Evolutionary conservation across 208 protist genomes (phyloP).

Genomic region (Acanthamoeba royreba): DNA sequence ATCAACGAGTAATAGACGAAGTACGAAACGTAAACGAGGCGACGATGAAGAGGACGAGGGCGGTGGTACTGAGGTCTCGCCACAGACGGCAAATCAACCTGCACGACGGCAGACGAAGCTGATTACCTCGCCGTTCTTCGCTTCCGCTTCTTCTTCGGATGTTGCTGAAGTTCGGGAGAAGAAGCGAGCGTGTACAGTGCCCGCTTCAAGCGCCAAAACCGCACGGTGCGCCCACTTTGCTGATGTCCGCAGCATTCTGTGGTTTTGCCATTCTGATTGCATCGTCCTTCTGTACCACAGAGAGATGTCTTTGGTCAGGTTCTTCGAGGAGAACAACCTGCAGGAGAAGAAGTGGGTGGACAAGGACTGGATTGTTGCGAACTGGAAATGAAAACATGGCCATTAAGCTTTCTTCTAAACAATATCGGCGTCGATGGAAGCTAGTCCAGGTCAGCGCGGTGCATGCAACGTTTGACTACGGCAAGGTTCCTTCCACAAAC

Average conservation of each 20-base stretch:
- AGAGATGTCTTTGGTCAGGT: background rate
- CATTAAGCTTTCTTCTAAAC: background rate
- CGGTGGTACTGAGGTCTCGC: background rate
- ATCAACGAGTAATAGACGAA: background rate
- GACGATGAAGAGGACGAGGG: background rate
- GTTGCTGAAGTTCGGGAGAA: background rate
- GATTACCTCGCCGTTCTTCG: background rate
- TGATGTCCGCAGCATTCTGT: no score
- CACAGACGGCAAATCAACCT: background rate
- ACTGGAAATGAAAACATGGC: background rate
- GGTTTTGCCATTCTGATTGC: background rate
- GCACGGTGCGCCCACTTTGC: no score
- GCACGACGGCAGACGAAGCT: background rate
- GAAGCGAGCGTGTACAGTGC: background rate
- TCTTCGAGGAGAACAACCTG: conserved; percentile 13
- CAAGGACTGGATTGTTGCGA: conserved; percentile 15
- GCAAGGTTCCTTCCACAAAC: background rate
- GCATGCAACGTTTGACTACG: background rate
- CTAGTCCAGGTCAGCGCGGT: background rate
- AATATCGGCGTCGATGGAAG: background rate
- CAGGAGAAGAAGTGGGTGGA: background rate
- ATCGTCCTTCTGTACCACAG: background rate
- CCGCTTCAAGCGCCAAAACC: background rate
- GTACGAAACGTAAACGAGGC: background rate
- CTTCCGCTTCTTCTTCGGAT: background rate